A percentile compares a stretch with the other conserved stretches of the same genome.
Conservation (phyloP, 2,329 filamentous ascomycete species). For the Epicoccum nigrum region DNA sequence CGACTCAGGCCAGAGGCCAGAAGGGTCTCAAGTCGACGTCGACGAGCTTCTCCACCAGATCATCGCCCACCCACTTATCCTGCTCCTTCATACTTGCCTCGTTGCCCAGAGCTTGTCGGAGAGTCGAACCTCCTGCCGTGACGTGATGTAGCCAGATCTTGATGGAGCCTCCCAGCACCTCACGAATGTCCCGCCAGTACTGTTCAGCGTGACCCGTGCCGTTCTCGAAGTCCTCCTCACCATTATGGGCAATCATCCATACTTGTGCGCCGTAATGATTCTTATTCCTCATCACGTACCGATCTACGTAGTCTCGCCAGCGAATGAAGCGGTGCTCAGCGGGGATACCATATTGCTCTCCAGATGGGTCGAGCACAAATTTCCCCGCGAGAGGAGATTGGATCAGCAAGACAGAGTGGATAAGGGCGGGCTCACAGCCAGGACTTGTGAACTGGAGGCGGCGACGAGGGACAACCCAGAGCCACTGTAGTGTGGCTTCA, state of each 20-base stretch:
- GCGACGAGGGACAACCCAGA: not conserved
- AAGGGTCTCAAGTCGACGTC: too few species aligned
- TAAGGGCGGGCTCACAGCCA: not conserved
- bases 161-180: too few species aligned
- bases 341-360: conserved; percentile 2
- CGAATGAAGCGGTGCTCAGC: conserved; percentile 3
- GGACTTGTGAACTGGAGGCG: not conserved
- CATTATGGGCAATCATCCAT: not conserved
- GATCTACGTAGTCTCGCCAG: not conserved
- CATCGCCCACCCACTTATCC: too few species aligned
- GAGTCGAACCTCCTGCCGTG: too few species aligned
- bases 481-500: not conserved
- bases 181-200: too few species aligned
- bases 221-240: too few species aligned
- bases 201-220: too few species aligned
- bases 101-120: too few species aligned
- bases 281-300: not conserved
- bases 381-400: not conserved
- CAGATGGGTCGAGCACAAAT: conserved; percentile 6
- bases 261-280: not conserved
- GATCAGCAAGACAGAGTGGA: conserved; percentile 3
- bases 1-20: too few species aligned
- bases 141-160: too few species aligned
- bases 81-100: too few species aligned
- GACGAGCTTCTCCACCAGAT: too few species aligned